A percentile compares a stretch with the other conserved stretches of the same genome.
phyloP scores from a whole-genome alignment of 306 rosid species.

The Medicago lupulina region DNA sequence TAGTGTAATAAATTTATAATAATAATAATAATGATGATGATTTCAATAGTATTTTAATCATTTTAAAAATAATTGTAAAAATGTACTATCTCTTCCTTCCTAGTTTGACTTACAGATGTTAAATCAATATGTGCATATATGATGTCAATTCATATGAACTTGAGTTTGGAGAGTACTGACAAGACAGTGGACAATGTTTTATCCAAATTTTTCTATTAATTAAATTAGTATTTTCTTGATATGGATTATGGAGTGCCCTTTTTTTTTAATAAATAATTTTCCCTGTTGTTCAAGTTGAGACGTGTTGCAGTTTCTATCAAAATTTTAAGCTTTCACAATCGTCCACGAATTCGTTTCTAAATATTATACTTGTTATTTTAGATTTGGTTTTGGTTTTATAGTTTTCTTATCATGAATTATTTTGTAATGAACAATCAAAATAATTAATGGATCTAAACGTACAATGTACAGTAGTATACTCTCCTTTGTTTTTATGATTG shows the following conservation, averaged over 20 bases:
- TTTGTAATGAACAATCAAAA: neutral
- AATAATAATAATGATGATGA: neutral
- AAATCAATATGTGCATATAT: neutral
- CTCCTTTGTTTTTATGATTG: neutral
- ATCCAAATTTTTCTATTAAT: neutral
- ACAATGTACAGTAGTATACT: neutral
- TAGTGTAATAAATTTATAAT: no score
- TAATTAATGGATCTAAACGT: neutral
- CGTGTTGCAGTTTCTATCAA: neutral
- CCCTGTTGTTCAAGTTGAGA: constrained; percentile 30
- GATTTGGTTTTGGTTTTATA: neutral
- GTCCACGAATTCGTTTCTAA: neutral
- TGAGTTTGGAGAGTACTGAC: neutral
- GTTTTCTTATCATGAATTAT: neutral
- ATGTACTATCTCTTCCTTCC: neutral
- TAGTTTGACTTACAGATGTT: constrained; percentile 37
- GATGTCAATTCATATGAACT: neutral
- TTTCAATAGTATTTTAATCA: neutral
- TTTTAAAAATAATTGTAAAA: neutral
- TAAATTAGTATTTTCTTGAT: neutral
- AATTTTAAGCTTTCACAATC: constrained; percentile 16
- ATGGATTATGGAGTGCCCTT: neutral
- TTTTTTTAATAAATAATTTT: neutral
- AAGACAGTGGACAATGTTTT: neutral
- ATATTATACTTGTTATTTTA: neutral